These are phyloP conservation scores for Venturiaceae sp. DNA, from an alignment of 2,329 filamentous ascomycete genomes.

Conservation along the genomic window DNA sequence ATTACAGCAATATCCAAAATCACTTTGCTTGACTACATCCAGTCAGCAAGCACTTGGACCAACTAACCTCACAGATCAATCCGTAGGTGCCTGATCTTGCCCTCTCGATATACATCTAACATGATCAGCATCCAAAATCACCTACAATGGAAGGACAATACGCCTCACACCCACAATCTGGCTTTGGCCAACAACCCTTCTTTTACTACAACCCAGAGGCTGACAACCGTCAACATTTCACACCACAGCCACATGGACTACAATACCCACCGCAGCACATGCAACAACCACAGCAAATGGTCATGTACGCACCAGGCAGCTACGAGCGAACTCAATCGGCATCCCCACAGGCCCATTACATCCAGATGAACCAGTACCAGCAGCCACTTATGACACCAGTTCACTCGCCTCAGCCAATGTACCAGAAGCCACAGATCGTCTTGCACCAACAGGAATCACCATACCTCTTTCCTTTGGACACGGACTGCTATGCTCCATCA, in stretches of 20 bases:
- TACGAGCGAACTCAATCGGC: conserved; percentile 50
- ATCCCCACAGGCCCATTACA: conserved; percentile 42
- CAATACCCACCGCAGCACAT: conserved; percentile 33
- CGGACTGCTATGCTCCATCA: conserved; percentile 63
- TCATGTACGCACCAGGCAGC: conserved; percentile 29
- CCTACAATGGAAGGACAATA: conserved; percentile 56
- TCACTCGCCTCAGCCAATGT: conserved; percentile 63
- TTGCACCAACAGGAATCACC: conserved; percentile 48
- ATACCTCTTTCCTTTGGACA: conserved; percentile 57
- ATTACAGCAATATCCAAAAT: background rate
- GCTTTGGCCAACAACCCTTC: conserved; percentile 65
- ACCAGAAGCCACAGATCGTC: conserved; percentile 66
- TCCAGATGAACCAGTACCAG: conserved; percentile 39
- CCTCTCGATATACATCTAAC: background rate
- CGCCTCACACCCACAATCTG: conserved; percentile 36
- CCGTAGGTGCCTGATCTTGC: background rate
- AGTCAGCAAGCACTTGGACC: background rate
- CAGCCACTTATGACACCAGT: conserved; percentile 62
- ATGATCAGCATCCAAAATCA: conserved; percentile 13
- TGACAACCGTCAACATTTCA: conserved; percentile 67
- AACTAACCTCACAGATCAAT: background rate
- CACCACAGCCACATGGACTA: conserved; percentile 47
- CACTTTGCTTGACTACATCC: background rate
- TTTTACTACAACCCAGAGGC: conserved; percentile 80
- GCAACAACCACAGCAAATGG: conserved; percentile 25